Evolutionary conservation across 169 alveolate species (phyloP), one percentile per base, ranked within the genome.

Genomic region (Fabrea salina): DNA sequence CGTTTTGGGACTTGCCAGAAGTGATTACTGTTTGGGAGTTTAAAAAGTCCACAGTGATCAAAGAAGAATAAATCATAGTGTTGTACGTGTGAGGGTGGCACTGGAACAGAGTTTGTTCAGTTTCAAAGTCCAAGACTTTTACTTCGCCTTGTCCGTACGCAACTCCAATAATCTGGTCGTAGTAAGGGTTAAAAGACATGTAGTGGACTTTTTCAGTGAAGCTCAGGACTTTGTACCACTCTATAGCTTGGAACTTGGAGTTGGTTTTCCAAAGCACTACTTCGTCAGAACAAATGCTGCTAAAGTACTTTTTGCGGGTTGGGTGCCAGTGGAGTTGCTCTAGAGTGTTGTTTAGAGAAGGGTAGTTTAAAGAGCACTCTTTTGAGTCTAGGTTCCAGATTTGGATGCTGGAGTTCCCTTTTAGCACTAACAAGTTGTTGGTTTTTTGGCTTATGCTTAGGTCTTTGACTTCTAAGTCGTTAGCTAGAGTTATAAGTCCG

Each of bases 1-100:
- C 74, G 39, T 61, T 61, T 4, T 61, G 74, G 11, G 74, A 61
- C 25, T 51, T 61, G 3, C 74, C 74, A 16, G 74, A 61, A 32
- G 74, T 61, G 7, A 61, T 16, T 35, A 61, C 32, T 33, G 13
- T 33, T 16, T 22, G 32, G 39, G 41, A 13, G 25, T 47, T 61
- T 13, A 61, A 13, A 30, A 61, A 61, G 39, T 61, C 19, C 11
- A 61, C 22, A 27, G 74, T 61, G 44, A 61, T 61, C 8, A 16
- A 35, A 1, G 51, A 13, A 1, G 74, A 61, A 37, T 61, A 61
- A 47, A 61, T 61, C 50, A 61, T 33, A 7, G 74, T 61, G 50
- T 61, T 61, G 39, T 61, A 61, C 8, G 74, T 61, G 4, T 61
- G 74, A 30, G 74, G 74, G 25, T 16, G 13, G 1, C n/a, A 32